Conservation (phyloP, 2,329 filamentous ascomycete species). For the Ascochyta clinopodiicola region DNA sequence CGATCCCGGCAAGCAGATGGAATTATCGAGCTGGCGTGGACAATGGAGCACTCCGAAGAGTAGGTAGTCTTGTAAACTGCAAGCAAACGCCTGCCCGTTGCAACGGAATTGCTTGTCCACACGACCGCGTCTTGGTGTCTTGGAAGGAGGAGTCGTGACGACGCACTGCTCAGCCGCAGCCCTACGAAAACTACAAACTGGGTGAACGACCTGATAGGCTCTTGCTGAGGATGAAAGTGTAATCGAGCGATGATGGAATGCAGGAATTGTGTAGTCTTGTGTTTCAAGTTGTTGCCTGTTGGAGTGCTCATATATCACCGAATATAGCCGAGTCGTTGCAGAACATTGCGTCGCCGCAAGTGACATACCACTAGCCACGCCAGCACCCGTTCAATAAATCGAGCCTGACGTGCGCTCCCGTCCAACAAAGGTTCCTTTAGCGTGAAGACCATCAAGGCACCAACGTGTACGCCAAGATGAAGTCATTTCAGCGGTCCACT, state of each 20-base stretch:
- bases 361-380: not conserved
- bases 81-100: slow-evolving; percentile 3
- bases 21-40: not conserved
- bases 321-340: slow-evolving; percentile 1
- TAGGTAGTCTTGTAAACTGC: slow-evolving; percentile 3
- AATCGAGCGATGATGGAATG: slow-evolving; percentile 1
- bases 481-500: slow-evolving; percentile 9
- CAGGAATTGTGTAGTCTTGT: not conserved
- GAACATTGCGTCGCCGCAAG: not conserved
- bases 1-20: slow-evolving; percentile 7
- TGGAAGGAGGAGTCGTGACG: slow-evolving; percentile 8
- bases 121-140: slow-evolving; percentile 5
- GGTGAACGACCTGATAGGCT: not conserved
- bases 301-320: slow-evolving; percentile 1
- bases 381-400: not conserved
- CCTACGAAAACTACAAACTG: not conserved
- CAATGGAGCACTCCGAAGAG: not conserved
- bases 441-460: slow-evolving; percentile 14
- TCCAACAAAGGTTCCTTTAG: slow-evolving; percentile 8
- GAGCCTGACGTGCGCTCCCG: slow-evolving; percentile 1
- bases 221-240: not conserved
- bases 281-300: not conserved
- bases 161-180: slow-evolving; percentile 17
- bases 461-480: slow-evolving; percentile 13
- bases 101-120: slow-evolving; percentile 16